Conservation (phyloP, 305 asterid species). For the Striga hermonthica region DNA sequence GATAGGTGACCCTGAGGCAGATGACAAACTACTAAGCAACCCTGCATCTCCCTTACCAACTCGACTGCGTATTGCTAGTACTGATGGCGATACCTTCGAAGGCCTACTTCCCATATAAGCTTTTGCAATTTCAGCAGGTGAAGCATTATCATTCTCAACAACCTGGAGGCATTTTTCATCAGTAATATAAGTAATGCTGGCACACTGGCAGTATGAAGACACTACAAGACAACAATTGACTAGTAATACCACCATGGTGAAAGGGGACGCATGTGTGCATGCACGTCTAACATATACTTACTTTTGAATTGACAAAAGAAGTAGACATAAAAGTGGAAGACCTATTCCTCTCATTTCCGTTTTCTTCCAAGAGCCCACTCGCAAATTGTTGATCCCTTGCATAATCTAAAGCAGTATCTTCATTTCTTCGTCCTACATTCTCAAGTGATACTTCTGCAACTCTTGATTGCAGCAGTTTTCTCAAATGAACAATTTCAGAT, state of each 20-base stretch:
- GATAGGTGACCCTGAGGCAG: conserved; percentile 47
- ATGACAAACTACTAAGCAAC: conserved; percentile 35
- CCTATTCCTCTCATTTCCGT: conserved; percentile 33
- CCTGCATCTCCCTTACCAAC: conserved; percentile 45
- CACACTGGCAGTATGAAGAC: conserved; percentile 12
- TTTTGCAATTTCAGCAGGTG: conserved; percentile 88
- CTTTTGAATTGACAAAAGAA: conserved; percentile 45
- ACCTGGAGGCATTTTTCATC: conserved; percentile 44
- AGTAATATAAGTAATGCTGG: conserved; percentile 30
- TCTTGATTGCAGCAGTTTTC: conserved; percentile 68
- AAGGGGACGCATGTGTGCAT: background rate
- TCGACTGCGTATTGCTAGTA: conserved; percentile 49
- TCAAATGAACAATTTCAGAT: conserved; percentile 69
- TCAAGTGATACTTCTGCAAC: conserved; percentile 44
- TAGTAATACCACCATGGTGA: conserved; percentile 15
- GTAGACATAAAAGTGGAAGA: conserved; percentile 41
- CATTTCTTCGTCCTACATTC: conserved; percentile 33
- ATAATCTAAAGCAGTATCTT: conserved; percentile 39
- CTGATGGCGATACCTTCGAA: conserved; percentile 62
- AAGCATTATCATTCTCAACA: conserved; percentile 51
- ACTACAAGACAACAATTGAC: conserved; percentile 19
- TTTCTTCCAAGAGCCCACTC: conserved; percentile 37
- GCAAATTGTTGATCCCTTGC: conserved; percentile 38
- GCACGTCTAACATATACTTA: conserved; percentile 31
- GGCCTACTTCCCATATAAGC: conserved; percentile 78